Percentiles rank a stretch among this genome's conserved stretches.
phyloP scores from a whole-genome alignment of 2,329 filamentous ascomycete genomes.

The Fusarium buxicola region DNA sequence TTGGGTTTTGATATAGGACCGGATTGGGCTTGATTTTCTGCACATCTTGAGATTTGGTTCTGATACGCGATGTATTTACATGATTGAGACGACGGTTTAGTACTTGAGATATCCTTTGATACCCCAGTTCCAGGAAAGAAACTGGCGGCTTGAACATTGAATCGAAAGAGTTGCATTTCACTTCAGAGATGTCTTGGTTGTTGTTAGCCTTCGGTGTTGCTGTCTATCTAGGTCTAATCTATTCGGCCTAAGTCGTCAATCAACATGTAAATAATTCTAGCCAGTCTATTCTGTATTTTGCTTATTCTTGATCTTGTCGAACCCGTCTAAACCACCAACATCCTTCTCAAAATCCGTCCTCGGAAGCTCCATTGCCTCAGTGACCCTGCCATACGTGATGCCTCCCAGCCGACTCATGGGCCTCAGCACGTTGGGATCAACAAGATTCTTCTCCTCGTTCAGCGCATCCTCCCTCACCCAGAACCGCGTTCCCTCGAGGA shows the following conservation, averaged over 20 bases:
- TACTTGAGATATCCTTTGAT: constrained; percentile 7
- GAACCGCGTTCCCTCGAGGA: constrained; percentile 87
- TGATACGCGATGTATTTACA: constrained; percentile 1
- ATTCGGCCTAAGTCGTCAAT: constrained; percentile 10
- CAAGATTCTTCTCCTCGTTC: constrained; percentile 77
- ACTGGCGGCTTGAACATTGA: constrained; percentile 3
- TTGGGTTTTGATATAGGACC: constrained; percentile 13
- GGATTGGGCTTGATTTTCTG: constrained; percentile 17
- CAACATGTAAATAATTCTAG: constrained; percentile 13
- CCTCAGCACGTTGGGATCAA: constrained; percentile 81
- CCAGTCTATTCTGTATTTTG: constrained; percentile 21
- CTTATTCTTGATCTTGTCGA: constrained; percentile 61
- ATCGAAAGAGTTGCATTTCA: constrained; percentile 7
- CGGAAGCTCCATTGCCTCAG: constrained; percentile 77
- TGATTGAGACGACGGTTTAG: constrained; percentile 10
- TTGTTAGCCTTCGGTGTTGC: background rate
- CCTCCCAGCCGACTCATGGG: constrained; percentile 85
- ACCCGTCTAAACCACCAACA: constrained; percentile 63
- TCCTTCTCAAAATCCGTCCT: constrained; percentile 69
- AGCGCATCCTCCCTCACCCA: constrained; percentile 92
- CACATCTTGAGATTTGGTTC: constrained; percentile 11
- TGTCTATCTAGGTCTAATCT: constrained; percentile 18
- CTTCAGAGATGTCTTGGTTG: background rate
- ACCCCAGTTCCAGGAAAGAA: background rate
- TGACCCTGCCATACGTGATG: constrained; percentile 82